Conservation (phyloP, 345 rosid species). For the Sisymbrium altissimum region DNA sequence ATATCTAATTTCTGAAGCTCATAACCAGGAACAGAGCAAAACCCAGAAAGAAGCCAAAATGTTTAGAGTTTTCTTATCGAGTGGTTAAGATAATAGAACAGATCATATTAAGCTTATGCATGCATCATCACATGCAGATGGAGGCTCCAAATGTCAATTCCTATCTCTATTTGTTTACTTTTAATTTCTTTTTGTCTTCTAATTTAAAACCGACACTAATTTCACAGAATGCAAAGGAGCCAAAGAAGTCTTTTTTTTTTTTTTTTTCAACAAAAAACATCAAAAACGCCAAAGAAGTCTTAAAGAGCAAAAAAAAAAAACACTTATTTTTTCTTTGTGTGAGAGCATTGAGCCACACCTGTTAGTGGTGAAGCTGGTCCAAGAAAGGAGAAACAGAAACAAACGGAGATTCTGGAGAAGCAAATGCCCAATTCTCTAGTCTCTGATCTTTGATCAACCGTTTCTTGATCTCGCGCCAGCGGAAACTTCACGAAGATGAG, state of each 20-base stretch:
- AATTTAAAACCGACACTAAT: not conserved
- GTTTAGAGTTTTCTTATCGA: not conserved
- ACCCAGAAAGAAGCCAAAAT: not conserved
- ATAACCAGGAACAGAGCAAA: constrained; percentile 1
- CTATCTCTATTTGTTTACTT: not conserved
- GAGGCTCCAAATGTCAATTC: not conserved
- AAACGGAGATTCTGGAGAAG: constrained; percentile 27
- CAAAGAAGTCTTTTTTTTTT: not conserved
- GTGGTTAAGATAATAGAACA: not conserved
- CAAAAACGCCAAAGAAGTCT: no score
- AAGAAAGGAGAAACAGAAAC: constrained; percentile 42
- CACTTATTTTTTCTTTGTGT: no score
- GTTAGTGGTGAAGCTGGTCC: constrained; percentile 41
- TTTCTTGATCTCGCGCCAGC: constrained; percentile 21
- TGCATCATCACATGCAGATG: not conserved
- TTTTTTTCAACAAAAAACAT: no score
- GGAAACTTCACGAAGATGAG: constrained; percentile 20
- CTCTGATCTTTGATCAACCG: not conserved
- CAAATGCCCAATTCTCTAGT: constrained; percentile 38
- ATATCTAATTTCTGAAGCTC: constrained; percentile 16
- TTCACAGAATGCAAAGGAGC: constrained; percentile 14
- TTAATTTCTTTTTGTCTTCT: no score
- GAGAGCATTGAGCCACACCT: constrained; percentile 40
- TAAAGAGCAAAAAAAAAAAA: not conserved
- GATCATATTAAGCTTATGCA: not conserved